These are phyloP conservation scores for Bonia amplexicaulis DNA, from an alignment of 176 grass and related monocot genomes.

Conservation along the genomic window DNA sequence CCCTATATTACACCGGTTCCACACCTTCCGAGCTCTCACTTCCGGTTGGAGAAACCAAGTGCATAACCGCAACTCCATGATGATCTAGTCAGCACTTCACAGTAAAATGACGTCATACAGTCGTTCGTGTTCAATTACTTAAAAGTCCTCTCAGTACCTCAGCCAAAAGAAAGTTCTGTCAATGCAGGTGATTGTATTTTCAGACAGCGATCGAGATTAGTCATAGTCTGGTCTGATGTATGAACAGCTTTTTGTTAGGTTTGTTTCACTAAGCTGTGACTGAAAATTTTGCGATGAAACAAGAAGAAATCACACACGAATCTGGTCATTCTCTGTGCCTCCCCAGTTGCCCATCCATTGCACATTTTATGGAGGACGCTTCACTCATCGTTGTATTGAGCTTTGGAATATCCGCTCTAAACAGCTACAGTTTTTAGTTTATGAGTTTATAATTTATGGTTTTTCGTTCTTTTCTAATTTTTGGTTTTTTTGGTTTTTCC, in stretches of 20 bases:
- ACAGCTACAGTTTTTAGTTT: no score
- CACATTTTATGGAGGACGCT: background rate
- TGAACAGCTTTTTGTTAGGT: background rate
- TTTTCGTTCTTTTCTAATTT: no score
- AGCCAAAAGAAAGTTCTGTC: background rate
- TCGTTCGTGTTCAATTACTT: background rate
- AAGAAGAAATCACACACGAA: background rate
- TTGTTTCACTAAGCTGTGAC: background rate
- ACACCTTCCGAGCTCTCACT: background rate
- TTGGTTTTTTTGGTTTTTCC: no score
- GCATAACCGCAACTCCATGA: background rate
- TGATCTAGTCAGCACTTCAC: background rate
- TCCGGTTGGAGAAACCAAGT: background rate
- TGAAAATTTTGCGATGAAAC: background rate
- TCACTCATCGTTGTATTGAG: background rate
- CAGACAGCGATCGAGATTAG: background rate
- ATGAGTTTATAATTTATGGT: accelerated
- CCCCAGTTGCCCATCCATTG: background rate
- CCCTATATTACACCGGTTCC: no score
- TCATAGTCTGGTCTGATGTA: background rate
- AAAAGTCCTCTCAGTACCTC: background rate
- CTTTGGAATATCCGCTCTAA: no score
- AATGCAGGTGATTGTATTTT: background rate
- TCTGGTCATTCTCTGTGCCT: background rate
- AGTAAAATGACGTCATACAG: background rate